Evolutionary conservation across 768 basidiomycete genomes (phyloP).

Genomic region (Xerocomellus intermedius): DNA sequence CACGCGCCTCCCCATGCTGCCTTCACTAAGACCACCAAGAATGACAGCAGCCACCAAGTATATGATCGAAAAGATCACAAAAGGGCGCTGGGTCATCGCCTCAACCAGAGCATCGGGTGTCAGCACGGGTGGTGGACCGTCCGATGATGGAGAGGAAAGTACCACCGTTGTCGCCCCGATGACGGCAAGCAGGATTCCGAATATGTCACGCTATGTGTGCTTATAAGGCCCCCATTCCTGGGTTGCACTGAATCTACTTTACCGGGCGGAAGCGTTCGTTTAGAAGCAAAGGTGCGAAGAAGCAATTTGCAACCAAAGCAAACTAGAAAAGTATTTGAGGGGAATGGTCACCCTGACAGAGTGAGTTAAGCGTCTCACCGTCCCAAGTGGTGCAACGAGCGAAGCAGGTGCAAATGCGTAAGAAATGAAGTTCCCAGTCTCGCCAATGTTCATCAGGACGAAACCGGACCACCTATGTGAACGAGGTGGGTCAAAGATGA

Average conservation of each 20-base stretch:
- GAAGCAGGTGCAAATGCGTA: constrained; percentile 90
- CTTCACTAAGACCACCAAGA: constrained; percentile 66
- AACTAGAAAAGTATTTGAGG: constrained; percentile 45
- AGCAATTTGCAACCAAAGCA: constrained; percentile 92
- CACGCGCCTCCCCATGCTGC: constrained; percentile 56
- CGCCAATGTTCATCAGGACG: constrained; percentile 85
- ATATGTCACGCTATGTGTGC: constrained; percentile 59
- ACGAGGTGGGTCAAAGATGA: not conserved
- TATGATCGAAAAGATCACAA: constrained; percentile 70
- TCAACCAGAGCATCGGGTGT: constrained; percentile 63
- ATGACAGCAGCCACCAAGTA: constrained; percentile 57
- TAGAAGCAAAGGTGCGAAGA: constrained; percentile 86
- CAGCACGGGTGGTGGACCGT: constrained; percentile 52
- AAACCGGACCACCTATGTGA: constrained; percentile 83
- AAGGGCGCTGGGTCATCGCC: constrained; percentile 70
- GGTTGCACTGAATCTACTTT: constrained; percentile 21
- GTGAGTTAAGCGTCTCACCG: constrained; percentile 50
- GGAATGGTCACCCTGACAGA: not conserved
- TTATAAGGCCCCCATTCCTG: constrained; percentile 14
- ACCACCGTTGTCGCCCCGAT: constrained; percentile 94
- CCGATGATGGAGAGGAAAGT: constrained; percentile 68
- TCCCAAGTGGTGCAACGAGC: constrained; percentile 94
- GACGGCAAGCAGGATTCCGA: constrained; percentile 78
- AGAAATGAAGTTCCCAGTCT: constrained; percentile 86
- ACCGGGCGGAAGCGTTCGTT: constrained; percentile 81